A percentile compares a stretch with the other conserved stretches of the same genome.
These are phyloP conservation scores for Tilletia setariae DNA, from an alignment of 1,284 basidiomycete species.

Conservation along the genomic window DNA sequence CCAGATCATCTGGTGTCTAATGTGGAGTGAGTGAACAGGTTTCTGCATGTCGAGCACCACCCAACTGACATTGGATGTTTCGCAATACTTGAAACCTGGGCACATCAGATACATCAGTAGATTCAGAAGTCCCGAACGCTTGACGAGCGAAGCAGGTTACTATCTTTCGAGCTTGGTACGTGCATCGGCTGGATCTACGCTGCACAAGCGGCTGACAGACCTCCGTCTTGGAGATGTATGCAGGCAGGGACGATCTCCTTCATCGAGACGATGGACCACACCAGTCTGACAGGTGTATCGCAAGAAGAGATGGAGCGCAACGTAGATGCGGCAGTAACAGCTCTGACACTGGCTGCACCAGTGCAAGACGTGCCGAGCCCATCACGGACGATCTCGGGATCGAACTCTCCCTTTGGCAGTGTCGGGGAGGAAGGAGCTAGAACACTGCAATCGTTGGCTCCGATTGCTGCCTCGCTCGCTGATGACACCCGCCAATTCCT, in stretches of 20 bases:
- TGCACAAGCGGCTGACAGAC: conserved; percentile 12
- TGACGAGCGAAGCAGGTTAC: conserved; percentile 93
- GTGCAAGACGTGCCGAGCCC: not conserved
- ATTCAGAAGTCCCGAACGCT: conserved; percentile 81
- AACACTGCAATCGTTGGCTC: conserved; percentile 20
- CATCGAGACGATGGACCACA: conserved; percentile 94
- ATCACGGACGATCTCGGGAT: not conserved
- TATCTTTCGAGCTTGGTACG: conserved; percentile 86
- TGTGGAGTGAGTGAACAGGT: conserved; percentile 62
- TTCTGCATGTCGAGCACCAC: not conserved
- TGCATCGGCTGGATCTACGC: not conserved
- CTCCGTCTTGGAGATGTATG: not conserved
- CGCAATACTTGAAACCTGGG: too few species aligned
- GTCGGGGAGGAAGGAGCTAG: not conserved
- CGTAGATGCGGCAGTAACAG: conserved; percentile 2
- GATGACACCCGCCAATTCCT: conserved; percentile 52
- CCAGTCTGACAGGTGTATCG: conserved; percentile 82
- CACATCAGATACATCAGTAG: conserved; percentile 69
- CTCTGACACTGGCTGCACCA: conserved; percentile 4
- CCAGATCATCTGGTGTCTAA: conserved; percentile 91
- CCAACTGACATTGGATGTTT: not conserved
- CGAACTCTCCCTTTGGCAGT: not conserved
- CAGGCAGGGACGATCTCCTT: conserved; percentile 72
- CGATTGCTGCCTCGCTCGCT: conserved; percentile 40
- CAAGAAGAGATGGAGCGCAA: conserved; percentile 86